These are phyloP conservation scores for Diplodia corticola DNA, from an alignment of 2,329 filamentous ascomycete species.

Conservation along the genomic window DNA sequence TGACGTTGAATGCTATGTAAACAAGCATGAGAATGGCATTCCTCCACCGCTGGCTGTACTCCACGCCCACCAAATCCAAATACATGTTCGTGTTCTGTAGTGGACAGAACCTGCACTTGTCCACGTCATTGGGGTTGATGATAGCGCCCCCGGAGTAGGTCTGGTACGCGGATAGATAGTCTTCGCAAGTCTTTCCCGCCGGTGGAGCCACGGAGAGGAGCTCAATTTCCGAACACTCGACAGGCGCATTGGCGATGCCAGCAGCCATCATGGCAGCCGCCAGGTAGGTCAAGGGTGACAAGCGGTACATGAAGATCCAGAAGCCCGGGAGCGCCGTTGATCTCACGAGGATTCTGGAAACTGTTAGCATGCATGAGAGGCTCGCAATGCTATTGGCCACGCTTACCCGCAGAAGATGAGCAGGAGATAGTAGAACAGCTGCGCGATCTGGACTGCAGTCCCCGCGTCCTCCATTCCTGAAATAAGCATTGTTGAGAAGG, in stretches of 20 bases:
- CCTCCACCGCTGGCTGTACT: too few species aligned
- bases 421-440: slow-evolving; percentile 58
- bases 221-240: slow-evolving; percentile 51
- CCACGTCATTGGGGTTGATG: slow-evolving; percentile 45
- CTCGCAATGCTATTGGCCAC: too few species aligned
- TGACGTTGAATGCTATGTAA: too few species aligned
- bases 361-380: too few species aligned
- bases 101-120: slow-evolving; percentile 52
- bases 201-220: slow-evolving; percentile 45
- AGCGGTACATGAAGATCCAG: slow-evolving; percentile 77
- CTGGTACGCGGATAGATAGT: slow-evolving; percentile 49
- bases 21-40: too few species aligned
- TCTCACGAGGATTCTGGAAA: too few species aligned
- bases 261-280: slow-evolving; percentile 43
- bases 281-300: slow-evolving; percentile 68
- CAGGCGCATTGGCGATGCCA: slow-evolving; percentile 47
- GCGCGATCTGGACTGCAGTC: slow-evolving; percentile 66
- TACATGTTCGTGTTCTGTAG: too few species aligned
- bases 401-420: slow-evolving; percentile 60
- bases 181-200: slow-evolving; percentile 42
- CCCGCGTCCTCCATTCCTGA: slow-evolving; percentile 68
- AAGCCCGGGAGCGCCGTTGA: slow-evolving; percentile 69
- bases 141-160: slow-evolving; percentile 43
- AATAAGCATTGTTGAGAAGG: slow-evolving; percentile 74
- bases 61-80: too few species aligned